These are phyloP conservation scores for Bipolaris oryzae DNA, from an alignment of 2,329 filamentous ascomycete genomes.

Conservation along the genomic window DNA sequence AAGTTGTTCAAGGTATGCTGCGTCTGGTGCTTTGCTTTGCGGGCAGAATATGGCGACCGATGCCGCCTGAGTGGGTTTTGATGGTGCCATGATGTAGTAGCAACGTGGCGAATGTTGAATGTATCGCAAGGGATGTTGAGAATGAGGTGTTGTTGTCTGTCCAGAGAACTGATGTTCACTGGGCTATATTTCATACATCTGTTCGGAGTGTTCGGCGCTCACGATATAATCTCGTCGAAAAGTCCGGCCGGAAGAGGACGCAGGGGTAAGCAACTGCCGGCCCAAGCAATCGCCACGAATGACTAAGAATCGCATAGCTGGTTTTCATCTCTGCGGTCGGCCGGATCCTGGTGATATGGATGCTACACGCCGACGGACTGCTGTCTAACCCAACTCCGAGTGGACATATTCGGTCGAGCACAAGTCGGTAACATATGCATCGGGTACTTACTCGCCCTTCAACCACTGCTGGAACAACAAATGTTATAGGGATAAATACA, in stretches of 20 bases:
- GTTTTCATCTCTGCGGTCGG: neutral
- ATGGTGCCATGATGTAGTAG: neutral
- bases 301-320: neutral
- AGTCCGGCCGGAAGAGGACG: neutral
- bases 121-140: neutral
- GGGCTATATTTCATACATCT: neutral
- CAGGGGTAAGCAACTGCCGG: neutral
- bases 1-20: conserved; percentile 22
- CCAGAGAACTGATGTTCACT: neutral
- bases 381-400: neutral
- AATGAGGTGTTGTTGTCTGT: neutral
- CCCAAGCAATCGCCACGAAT: neutral
- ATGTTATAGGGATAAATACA: neutral
- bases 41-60: conserved; percentile 30
- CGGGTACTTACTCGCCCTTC: neutral
- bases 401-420: neutral
- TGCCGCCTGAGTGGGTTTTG: conserved; percentile 3
- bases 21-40: conserved; percentile 28
- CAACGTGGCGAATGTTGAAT: neutral
- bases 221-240: neutral
- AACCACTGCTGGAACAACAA: neutral
- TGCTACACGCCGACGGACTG: neutral
- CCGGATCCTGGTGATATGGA: neutral
- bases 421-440: neutral
- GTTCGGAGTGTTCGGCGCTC: neutral